A percentile compares a stretch with the other conserved stretches of the same genome.
These are phyloP conservation scores for Russula sp. DNA, from an alignment of 768 basidiomycete species.

Conservation along the genomic window DNA sequence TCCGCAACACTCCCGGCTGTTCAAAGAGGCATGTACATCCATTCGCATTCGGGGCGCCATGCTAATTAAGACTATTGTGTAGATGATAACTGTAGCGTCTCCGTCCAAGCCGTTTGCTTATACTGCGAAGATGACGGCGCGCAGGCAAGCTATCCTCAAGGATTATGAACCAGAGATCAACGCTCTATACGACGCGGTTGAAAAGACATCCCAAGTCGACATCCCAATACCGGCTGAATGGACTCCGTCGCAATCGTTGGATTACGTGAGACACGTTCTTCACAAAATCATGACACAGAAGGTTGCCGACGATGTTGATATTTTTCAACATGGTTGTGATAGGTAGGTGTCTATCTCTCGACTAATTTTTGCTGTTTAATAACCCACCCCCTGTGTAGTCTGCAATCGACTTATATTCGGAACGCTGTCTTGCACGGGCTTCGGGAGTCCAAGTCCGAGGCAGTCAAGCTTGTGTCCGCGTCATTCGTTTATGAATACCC, in stretches of 20 bases:
- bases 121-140: slow-evolving; percentile 43
- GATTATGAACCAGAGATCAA: slow-evolving; percentile 45
- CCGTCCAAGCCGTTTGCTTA: slow-evolving; percentile 44
- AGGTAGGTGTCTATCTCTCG: slow-evolving; percentile 33
- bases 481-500: slow-evolving; percentile 34
- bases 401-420: slow-evolving; percentile 35
- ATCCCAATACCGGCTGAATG: slow-evolving; percentile 34
- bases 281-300: slow-evolving; percentile 35
- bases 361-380: neutral
- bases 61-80: neutral
- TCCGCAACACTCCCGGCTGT: slow-evolving; percentile 46
- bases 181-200: slow-evolving; percentile 38
- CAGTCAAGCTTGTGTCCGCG: slow-evolving; percentile 24
- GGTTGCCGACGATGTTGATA: slow-evolving; percentile 38
- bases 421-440: slow-evolving; percentile 33
- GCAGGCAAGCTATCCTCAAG: slow-evolving; percentile 40
- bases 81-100: slow-evolving; percentile 46
- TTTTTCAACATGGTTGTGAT: slow-evolving; percentile 44
- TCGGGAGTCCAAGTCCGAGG: slow-evolving; percentile 28
- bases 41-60: neutral
- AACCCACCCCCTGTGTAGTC: slow-evolving; percentile 17
- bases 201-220: slow-evolving; percentile 37
- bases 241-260: slow-evolving; percentile 30
- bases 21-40: slow-evolving; percentile 42
- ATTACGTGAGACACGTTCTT: slow-evolving; percentile 40